phyloP scores from a whole-genome alignment of 2,329 filamentous ascomycete species.

The Davidsoniella virescens region DNA sequence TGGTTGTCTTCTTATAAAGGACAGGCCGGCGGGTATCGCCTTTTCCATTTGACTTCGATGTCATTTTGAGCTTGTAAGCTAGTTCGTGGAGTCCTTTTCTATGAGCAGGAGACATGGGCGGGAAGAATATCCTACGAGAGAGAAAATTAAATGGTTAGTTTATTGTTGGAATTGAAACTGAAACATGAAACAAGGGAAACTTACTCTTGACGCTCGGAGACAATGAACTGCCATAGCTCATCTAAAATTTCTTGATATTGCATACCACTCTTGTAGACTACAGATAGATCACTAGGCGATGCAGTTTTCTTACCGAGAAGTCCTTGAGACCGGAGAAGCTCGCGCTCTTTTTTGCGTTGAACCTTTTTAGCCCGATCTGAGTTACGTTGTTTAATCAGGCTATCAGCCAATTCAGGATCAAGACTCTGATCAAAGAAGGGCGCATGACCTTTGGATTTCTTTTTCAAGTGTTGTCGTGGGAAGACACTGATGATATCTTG shows the following conservation, averaged over 20 bases:
- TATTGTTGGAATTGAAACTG: not conserved
- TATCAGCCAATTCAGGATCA: slow-evolving; percentile 50
- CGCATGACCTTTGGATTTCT: not conserved
- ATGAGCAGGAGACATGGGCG: slow-evolving; percentile 66
- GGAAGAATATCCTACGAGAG: slow-evolving; percentile 46
- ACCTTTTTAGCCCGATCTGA: slow-evolving; percentile 59
- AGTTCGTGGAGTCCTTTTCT: slow-evolving; percentile 70
- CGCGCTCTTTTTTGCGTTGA: slow-evolving; percentile 51
- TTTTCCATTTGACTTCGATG: slow-evolving; percentile 67
- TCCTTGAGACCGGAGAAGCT: slow-evolving; percentile 49
- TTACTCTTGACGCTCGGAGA: slow-evolving; percentile 45
- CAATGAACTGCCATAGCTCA: slow-evolving; percentile 58
- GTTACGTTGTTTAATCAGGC: slow-evolving; percentile 42
- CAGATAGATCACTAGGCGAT: slow-evolving; percentile 55
- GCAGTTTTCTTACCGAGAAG: slow-evolving; percentile 51
- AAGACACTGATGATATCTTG: slow-evolving; percentile 9
- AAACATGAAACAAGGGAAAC: slow-evolving; percentile 17
- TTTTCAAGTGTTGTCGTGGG: not conserved
- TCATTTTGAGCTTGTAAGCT: slow-evolving; percentile 58
- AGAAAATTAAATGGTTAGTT: slow-evolving; percentile 9
- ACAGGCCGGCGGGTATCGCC: slow-evolving; percentile 59
- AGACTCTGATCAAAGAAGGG: slow-evolving; percentile 23
- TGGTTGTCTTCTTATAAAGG: slow-evolving; percentile 30
- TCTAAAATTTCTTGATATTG: slow-evolving; percentile 43
- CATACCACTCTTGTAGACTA: slow-evolving; percentile 20